Percentiles rank a stretch among this genome's conserved stretches.
Conservation (phyloP, 2,329 filamentous ascomycete species). For the Venturia pyrina region DNA sequence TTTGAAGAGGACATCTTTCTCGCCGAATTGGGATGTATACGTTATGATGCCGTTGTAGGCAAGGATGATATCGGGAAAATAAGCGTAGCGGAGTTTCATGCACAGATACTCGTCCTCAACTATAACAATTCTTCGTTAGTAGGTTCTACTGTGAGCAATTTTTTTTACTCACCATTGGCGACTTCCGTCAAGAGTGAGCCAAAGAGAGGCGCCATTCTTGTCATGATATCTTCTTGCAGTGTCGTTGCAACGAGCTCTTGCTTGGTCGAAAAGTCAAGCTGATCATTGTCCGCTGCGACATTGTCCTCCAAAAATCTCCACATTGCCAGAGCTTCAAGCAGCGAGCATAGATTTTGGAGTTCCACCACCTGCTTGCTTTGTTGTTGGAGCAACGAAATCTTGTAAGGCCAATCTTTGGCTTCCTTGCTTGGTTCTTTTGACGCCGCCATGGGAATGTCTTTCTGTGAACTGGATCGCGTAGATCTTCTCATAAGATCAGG, state of each 20-base stretch:
- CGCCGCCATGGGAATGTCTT: neutral
- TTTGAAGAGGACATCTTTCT: slow-evolving; percentile 66
- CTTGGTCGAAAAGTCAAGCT: neutral
- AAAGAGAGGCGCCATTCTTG: slow-evolving; percentile 29
- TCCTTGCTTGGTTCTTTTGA: slow-evolving; percentile 16
- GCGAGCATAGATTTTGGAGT: slow-evolving; percentile 31
- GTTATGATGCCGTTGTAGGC: slow-evolving; percentile 76
- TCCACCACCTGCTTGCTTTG: slow-evolving; percentile 29
- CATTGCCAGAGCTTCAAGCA: slow-evolving; percentile 31
- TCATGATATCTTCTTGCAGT: slow-evolving; percentile 28
- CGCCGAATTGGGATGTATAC: slow-evolving; percentile 63
- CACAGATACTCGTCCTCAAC: neutral
- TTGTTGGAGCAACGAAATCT: slow-evolving; percentile 16
- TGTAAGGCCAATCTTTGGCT: slow-evolving; percentile 19
- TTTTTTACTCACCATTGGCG: slow-evolving; percentile 17
- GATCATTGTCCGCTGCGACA: slow-evolving; percentile 19
- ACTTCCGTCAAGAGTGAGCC: slow-evolving; percentile 21
- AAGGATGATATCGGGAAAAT: slow-evolving; percentile 77
- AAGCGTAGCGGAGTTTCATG: slow-evolving; percentile 54
- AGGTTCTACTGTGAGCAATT: neutral
- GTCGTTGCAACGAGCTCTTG: neutral
- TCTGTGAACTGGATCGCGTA: slow-evolving; percentile 8
- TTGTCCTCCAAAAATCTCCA: slow-evolving; percentile 34
- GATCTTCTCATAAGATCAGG: slow-evolving; percentile 12
- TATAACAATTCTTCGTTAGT: neutral